These are phyloP conservation scores for Alliaria petiolata DNA, from an alignment of 345 rosid genomes.

Conservation along the genomic window DNA sequence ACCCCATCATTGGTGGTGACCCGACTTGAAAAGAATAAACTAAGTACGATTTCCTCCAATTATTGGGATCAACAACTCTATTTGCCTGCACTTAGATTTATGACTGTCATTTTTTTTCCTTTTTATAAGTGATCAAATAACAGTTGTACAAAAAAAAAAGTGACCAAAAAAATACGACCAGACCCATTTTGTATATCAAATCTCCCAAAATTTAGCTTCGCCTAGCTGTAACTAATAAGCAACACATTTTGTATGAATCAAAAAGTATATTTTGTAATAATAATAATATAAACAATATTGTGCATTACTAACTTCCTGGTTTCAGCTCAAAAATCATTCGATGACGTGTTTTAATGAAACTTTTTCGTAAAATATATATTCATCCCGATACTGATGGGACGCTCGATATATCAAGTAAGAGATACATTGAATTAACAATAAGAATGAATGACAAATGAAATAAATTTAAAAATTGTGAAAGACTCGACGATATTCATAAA, in stretches of 20 bases:
- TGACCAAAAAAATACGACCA: conserved; percentile 1
- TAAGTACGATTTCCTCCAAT: conserved; percentile 37
- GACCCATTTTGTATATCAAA: not conserved
- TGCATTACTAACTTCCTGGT: not conserved
- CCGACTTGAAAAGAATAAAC: conserved; percentile 29
- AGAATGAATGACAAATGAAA: not conserved
- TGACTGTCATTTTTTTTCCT: conserved; percentile 9
- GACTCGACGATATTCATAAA: not conserved
- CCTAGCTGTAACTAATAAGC: not conserved
- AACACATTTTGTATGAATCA: not conserved
- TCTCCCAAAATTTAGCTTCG: not conserved
- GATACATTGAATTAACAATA: conserved; percentile 14
- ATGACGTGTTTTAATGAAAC: not conserved
- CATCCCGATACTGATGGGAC: conserved; percentile 12
- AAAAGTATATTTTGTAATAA: not conserved
- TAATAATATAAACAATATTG: not conserved
- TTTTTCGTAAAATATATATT: conserved; percentile 1
- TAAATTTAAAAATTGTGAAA: not conserved
- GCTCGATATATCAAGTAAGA: conserved; percentile 2
- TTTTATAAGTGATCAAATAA: no score
- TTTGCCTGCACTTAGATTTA: conserved; percentile 14
- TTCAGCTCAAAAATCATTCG: conserved; percentile 1
- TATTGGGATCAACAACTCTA: conserved; percentile 43
- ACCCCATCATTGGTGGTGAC: conserved; percentile 63
- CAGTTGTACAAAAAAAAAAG: no score